These are phyloP conservation scores for Durio zibethinus DNA, from an alignment of 345 rosid species.

Conservation along the genomic window DNA sequence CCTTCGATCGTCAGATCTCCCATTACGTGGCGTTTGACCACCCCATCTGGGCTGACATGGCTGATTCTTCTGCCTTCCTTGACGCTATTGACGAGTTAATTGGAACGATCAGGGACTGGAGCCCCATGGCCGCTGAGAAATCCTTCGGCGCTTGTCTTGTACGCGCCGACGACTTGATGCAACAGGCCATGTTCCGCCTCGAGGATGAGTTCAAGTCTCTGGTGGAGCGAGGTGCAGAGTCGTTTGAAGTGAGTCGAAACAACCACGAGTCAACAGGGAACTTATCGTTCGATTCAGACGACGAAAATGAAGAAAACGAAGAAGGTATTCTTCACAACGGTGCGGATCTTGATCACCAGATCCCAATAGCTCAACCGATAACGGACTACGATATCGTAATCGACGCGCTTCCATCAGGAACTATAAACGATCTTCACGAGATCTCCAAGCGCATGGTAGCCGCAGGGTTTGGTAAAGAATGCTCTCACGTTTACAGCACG, in stretches of 20 bases:
- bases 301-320: constrained; percentile 36
- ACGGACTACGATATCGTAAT: constrained; percentile 71
- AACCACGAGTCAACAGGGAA: constrained; percentile 27
- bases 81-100: constrained; percentile 71
- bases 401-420: constrained; percentile 82
- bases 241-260: constrained; percentile 38
- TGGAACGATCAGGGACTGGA: constrained; percentile 45
- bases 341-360: constrained; percentile 37
- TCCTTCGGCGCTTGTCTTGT: constrained; percentile 43
- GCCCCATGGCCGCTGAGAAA: constrained; percentile 49
- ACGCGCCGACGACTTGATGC: constrained; percentile 79
- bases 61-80: constrained; percentile 70
- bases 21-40: constrained; percentile 55
- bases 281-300: constrained; percentile 46
- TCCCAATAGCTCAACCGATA: constrained; percentile 80
- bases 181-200: constrained; percentile 78
- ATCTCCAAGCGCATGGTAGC: constrained; percentile 85
- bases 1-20: constrained; percentile 71
- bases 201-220: constrained; percentile 74
- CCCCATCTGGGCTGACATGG: constrained; percentile 84
- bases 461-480: constrained; percentile 69
- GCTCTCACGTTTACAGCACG: constrained; percentile 73
- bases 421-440: constrained; percentile 75
- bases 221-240: constrained; percentile 71
- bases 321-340: constrained; percentile 27